Conservation (phyloP, 257 asterid genomes). For the Rhazya stricta region DNA sequence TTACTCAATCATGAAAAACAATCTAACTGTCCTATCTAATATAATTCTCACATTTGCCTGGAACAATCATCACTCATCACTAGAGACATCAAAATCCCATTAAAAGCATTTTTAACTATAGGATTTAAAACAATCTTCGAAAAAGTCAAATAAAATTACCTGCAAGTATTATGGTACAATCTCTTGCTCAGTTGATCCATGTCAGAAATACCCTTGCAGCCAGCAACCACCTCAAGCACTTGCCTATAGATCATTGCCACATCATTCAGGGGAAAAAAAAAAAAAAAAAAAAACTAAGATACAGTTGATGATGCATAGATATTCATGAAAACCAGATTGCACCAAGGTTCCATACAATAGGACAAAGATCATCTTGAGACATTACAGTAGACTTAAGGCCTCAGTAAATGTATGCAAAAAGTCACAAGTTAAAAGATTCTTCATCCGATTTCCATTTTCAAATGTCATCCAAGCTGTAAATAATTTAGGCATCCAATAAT, state of each 20-base stretch:
- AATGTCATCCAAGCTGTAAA: not conserved
- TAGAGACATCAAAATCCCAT: not conserved
- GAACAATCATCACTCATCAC: not conserved
- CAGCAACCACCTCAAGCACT: slow-evolving; percentile 94
- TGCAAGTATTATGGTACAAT: slow-evolving; percentile 83
- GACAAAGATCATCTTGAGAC: not conserved
- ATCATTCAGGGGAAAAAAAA: no score
- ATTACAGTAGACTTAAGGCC: not conserved
- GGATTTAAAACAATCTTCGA: slow-evolving; percentile 1
- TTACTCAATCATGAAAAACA: not conserved
- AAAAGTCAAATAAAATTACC: slow-evolving; percentile 29
- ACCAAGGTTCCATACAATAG: not conserved
- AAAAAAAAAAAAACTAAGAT: not conserved
- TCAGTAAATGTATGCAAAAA: not conserved
- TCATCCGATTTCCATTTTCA: not conserved
- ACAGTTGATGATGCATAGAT: not conserved
- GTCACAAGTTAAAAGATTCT: not conserved
- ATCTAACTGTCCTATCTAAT: not conserved
- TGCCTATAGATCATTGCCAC: slow-evolving; percentile 45
- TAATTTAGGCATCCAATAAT: not conserved
- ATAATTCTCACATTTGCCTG: not conserved
- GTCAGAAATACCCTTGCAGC: slow-evolving; percentile 73
- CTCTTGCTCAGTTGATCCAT: slow-evolving; percentile 68
- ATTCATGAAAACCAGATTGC: not conserved
- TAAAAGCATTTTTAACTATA: not conserved